These are phyloP conservation scores for Coemansia sp. DNA, from an alignment of 192 early-diverging fungal genomes.

Conservation along the genomic window DNA sequence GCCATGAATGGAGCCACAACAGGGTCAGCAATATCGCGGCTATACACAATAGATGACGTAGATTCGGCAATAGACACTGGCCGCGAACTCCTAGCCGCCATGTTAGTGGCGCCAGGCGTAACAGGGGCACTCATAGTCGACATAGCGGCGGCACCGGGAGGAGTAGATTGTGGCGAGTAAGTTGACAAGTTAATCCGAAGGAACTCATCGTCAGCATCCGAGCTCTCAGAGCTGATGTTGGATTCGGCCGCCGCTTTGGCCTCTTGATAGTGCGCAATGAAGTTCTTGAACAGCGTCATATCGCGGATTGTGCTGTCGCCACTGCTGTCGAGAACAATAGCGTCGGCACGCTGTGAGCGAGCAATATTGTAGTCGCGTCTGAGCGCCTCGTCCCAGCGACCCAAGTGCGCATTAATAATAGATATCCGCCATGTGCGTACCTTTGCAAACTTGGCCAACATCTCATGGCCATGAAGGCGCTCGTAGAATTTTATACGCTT, in stretches of 20 bases:
- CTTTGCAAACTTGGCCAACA: conserved; percentile 28
- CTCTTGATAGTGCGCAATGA: conserved; percentile 42
- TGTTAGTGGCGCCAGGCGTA: conserved; percentile 12
- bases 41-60: not conserved
- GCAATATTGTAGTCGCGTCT: conserved; percentile 54
- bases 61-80: conserved; percentile 3
- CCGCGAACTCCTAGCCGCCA: not conserved
- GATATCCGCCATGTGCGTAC: conserved; percentile 31
- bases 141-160: not conserved
- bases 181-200: conserved; percentile 34
- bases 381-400: conserved; percentile 41
- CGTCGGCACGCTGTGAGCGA: conserved; percentile 22
- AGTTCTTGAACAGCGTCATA: conserved; percentile 22
- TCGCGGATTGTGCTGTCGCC: conserved; percentile 39
- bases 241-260: conserved; percentile 8
- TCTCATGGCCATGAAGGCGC: conserved; percentile 32
- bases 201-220: conserved; percentile 39
- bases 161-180: conserved; percentile 5
- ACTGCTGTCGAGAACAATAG: conserved; percentile 28
- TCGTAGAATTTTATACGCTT: conserved; percentile 40
- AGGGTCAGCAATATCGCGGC: not conserved
- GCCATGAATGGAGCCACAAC: conserved; percentile 18
- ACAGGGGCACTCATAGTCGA: conserved; percentile 23
- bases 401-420: conserved; percentile 31
- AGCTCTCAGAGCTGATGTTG: not conserved